Evolutionary conservation across 129 eudicot species (phyloP).

Genomic region (Ambrosia trifida): DNA sequence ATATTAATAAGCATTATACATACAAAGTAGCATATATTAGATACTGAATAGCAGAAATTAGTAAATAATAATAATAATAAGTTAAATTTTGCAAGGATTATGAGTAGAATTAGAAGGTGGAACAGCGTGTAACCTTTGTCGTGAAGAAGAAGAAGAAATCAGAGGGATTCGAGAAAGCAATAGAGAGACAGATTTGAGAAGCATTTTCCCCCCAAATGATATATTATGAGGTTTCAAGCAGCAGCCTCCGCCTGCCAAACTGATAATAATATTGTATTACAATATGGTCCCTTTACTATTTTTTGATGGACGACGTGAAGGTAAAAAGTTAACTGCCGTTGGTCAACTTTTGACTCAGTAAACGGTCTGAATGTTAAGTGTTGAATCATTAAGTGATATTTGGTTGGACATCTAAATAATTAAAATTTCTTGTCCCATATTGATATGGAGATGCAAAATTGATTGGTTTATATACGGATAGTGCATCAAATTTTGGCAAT

Average conservation of each 20-base stretch:
- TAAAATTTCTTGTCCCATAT: no score
- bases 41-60: background rate
- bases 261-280: background rate
- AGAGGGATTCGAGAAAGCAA: conserved; percentile 30
- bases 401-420: no score
- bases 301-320: background rate
- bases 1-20: background rate
- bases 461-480: no score
- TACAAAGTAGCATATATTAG: conserved; percentile 1
- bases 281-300: background rate
- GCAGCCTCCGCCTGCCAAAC: conserved; percentile 3
- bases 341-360: no score
- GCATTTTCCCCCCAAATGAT: conserved; percentile 24
- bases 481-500: no score
- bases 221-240: conserved; percentile 11
- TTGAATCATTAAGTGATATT: no score
- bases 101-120: conserved; percentile 1
- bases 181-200: conserved; percentile 27
- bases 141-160: conserved; percentile 13
- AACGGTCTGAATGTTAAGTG: no score
- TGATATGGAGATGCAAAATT: no score
- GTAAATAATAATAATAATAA: background rate
- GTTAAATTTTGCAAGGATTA: background rate
- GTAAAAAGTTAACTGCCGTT: no score
- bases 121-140: conserved; percentile 23